Evolutionary conservation across 495 filamentous ascomycete genomes (phyloP).

Genomic region (Wilcoxina mikolae): DNA sequence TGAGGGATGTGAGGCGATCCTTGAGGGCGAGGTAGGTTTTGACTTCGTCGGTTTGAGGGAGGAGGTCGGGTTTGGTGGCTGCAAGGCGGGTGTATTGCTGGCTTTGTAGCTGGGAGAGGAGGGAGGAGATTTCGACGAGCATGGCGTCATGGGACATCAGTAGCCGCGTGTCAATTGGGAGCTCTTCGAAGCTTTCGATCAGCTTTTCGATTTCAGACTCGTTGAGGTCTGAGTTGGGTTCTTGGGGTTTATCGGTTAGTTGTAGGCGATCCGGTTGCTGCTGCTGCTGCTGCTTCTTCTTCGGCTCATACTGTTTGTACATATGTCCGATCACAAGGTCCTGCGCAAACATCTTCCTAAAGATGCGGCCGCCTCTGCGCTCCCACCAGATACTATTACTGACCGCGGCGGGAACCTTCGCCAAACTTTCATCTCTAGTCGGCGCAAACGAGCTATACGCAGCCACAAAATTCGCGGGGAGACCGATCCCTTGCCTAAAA

Average conservation of each 20-base stretch:
- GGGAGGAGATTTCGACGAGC: conserved; percentile 48
- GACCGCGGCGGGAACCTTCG: conserved; percentile 43
- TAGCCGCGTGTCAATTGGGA: conserved; percentile 28
- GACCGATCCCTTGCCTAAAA: conserved; percentile 16
- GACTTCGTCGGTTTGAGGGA: conserved; percentile 35
- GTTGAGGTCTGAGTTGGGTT: conserved; percentile 5
- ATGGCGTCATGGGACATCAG: conserved; percentile 12
- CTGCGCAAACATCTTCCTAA: conserved; percentile 32
- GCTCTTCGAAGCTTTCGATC: conserved; percentile 29
- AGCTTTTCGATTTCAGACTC: conserved; percentile 20
- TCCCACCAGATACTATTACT: conserved; percentile 57
- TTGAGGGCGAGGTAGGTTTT: conserved; percentile 47
- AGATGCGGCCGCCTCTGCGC: conserved; percentile 40
- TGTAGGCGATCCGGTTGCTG: neutral
- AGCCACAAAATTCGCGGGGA: conserved; percentile 24
- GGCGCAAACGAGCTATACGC: conserved; percentile 63
- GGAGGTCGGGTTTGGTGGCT: conserved; percentile 26
- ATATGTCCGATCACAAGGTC: conserved; percentile 16
- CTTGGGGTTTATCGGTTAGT: conserved; percentile 7
- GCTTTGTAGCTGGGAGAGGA: conserved; percentile 51
- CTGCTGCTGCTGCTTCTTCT: neutral
- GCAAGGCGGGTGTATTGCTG: conserved; percentile 47
- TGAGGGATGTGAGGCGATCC: conserved; percentile 42
- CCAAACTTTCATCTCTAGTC: conserved; percentile 45
- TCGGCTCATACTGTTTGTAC: conserved; percentile 3